Percentiles rank a stretch among this genome's conserved stretches.
Conservation (phyloP, 2,329 filamentous ascomycete genomes). For the Meredithiella fracta region DNA sequence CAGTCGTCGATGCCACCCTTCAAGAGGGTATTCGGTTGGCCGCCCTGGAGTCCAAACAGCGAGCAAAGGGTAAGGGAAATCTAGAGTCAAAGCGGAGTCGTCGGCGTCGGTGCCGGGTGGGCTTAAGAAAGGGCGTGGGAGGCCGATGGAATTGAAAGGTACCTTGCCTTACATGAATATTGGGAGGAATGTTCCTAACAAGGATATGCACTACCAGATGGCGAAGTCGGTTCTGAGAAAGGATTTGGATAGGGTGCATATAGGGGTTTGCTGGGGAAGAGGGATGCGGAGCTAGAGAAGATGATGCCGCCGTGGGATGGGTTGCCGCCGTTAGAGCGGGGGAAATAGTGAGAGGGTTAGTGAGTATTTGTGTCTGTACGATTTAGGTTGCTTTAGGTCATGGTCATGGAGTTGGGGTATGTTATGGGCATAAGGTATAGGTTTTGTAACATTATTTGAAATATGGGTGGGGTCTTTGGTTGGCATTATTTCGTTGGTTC, state of each 20-base stretch:
- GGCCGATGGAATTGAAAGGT: slow-evolving; percentile 17
- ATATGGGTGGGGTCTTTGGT: too few relatives aligned
- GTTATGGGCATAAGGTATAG: too few relatives aligned
- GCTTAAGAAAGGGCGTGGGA: slow-evolving; percentile 5
- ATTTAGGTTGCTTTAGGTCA: neutral
- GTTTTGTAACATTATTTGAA: too few relatives aligned
- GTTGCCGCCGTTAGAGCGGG: neutral
- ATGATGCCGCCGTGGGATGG: neutral
- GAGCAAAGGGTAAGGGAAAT: neutral
- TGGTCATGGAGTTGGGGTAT: too few relatives aligned
- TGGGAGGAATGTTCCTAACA: slow-evolving; percentile 19
- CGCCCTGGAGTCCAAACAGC: neutral
- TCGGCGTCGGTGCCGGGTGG: neutral
- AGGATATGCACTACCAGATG: neutral
- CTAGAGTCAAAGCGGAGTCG: neutral
- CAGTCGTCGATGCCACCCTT: neutral
- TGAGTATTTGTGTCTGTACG: neutral
- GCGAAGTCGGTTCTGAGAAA: neutral
- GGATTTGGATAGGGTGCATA: neutral
- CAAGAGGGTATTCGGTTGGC: neutral
- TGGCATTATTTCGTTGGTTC: too few relatives aligned
- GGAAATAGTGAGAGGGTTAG: neutral
- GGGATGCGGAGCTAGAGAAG: neutral
- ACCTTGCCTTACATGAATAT: slow-evolving; percentile 25
- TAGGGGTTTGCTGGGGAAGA: slow-evolving; percentile 13